These are phyloP conservation scores for Annulohypoxylon bovei DNA, from an alignment of 495 filamentous ascomycete species.

Conservation along the genomic window DNA sequence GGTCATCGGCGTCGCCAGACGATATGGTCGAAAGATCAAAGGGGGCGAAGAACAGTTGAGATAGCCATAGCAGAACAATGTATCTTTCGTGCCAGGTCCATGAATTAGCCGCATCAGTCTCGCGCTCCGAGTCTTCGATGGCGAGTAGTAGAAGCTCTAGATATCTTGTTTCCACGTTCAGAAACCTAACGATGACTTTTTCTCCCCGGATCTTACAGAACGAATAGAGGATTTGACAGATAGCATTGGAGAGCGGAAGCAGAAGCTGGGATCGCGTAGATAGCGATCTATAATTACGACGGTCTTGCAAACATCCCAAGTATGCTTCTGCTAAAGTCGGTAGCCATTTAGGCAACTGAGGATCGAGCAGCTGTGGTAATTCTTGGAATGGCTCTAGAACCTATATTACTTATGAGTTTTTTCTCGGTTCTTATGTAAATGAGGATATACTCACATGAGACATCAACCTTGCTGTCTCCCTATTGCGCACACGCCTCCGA, in stretches of 20 bases:
- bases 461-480: slow-evolving; percentile 58
- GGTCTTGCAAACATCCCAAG: slow-evolving; percentile 70
- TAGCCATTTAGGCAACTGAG: slow-evolving; percentile 78
- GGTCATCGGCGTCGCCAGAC: slow-evolving; percentile 58
- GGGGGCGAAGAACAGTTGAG: slow-evolving; percentile 89
- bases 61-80: slow-evolving; percentile 89
- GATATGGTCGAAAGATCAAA: slow-evolving; percentile 92
- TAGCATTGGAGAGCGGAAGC: slow-evolving; percentile 70
- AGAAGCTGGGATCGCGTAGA: slow-evolving; percentile 56
- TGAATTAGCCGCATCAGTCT: slow-evolving; percentile 30
- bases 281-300: slow-evolving; percentile 39
- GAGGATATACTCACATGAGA: slow-evolving; percentile 49
- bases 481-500: slow-evolving; percentile 53
- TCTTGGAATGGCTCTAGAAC: slow-evolving; percentile 95
- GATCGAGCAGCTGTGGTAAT: slow-evolving; percentile 94
- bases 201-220: slow-evolving; percentile 94
- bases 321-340: slow-evolving; percentile 77
- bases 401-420: slow-evolving; percentile 38
- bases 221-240: slow-evolving; percentile 83
- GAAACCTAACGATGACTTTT: slow-evolving; percentile 89
- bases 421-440: neutral
- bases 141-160: slow-evolving; percentile 80
- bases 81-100: slow-evolving; percentile 90
- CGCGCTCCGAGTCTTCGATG: slow-evolving; percentile 61
- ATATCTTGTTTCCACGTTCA: slow-evolving; percentile 86